Conservation (phyloP, 495 filamentous ascomycete species). For the Penicillium canariense region DNA sequence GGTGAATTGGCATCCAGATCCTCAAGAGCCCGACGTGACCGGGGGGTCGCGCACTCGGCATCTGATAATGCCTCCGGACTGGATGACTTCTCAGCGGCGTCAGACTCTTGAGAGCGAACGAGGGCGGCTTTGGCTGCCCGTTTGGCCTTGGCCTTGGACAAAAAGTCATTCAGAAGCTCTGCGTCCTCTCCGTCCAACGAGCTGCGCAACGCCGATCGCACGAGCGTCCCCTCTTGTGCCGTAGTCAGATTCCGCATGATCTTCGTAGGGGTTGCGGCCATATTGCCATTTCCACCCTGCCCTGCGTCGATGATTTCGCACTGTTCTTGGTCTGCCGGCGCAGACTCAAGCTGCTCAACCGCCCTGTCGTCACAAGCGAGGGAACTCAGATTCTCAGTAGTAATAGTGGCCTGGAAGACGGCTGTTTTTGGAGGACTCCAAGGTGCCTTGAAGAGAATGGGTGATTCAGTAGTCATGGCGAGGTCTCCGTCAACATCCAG, state of each 20-base stretch:
- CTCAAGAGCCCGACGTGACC: slow-evolving; percentile 49
- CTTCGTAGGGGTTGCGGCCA: slow-evolving; percentile 13
- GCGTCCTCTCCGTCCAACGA: slow-evolving; percentile 56
- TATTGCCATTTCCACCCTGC: background rate
- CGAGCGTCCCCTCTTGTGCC: slow-evolving; percentile 37
- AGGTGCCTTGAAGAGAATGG: slow-evolving; percentile 4
- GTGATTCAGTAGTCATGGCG: slow-evolving; percentile 11
- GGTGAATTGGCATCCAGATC: slow-evolving; percentile 56
- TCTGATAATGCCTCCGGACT: slow-evolving; percentile 23
- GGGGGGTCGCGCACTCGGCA: slow-evolving; percentile 35
- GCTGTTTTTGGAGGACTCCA: slow-evolving; percentile 6
- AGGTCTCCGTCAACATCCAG: slow-evolving; percentile 11
- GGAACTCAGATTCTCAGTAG: background rate
- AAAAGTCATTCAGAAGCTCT: slow-evolving; percentile 58
- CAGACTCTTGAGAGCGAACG: slow-evolving; percentile 24
- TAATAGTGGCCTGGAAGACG: slow-evolving; percentile 16
- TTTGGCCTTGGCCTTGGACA: slow-evolving; percentile 58
- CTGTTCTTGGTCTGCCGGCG: slow-evolving; percentile 5
- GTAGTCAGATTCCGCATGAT: slow-evolving; percentile 27
- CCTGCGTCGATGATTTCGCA: background rate
- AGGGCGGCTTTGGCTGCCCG: slow-evolving; percentile 51
- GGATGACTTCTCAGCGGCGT: slow-evolving; percentile 15
- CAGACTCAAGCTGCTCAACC: slow-evolving; percentile 11
- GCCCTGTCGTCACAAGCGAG: slow-evolving; percentile 10
- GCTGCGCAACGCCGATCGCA: slow-evolving; percentile 43